phyloP scores from a whole-genome alignment of 2,329 filamentous ascomycete genomes.

The Penicillium sp. region DNA sequence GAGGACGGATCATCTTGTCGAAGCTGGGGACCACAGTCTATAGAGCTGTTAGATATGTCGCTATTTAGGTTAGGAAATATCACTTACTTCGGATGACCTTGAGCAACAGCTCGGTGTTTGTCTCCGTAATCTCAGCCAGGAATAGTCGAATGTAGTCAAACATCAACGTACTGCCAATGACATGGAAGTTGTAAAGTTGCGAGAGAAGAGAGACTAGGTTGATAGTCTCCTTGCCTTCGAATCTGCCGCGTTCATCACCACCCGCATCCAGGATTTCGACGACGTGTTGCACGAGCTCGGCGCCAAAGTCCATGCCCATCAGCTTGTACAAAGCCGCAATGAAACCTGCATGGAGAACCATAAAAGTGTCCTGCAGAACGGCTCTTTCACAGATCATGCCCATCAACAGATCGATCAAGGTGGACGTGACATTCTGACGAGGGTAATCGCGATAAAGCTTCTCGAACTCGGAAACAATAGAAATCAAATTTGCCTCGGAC shows the following conservation, averaged over 20 bases:
- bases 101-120: slow-evolving; percentile 84
- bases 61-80: neutral
- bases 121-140: slow-evolving; percentile 70
- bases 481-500: slow-evolving; percentile 84
- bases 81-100: slow-evolving; percentile 69
- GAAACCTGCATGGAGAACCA: slow-evolving; percentile 88
- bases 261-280: slow-evolving; percentile 71
- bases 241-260: slow-evolving; percentile 50
- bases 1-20: slow-evolving; percentile 84
- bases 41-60: slow-evolving; percentile 15
- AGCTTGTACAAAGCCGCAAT: slow-evolving; percentile 83
- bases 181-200: slow-evolving; percentile 88
- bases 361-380: slow-evolving; percentile 78
- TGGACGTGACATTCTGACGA: slow-evolving; percentile 82
- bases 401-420: slow-evolving; percentile 73
- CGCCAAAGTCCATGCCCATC: slow-evolving; percentile 84
- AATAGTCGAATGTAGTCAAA: slow-evolving; percentile 89
- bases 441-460: slow-evolving; percentile 79
- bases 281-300: slow-evolving; percentile 75
- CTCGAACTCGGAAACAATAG: slow-evolving; percentile 79
- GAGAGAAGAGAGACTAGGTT: slow-evolving; percentile 82
- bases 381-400: slow-evolving; percentile 77
- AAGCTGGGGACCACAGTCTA: slow-evolving; percentile 72
- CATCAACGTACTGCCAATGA: slow-evolving; percentile 76
- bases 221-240: slow-evolving; percentile 59